Conservation (phyloP, 352 stramenopile species). For the Pythium utonaiense region DNA sequence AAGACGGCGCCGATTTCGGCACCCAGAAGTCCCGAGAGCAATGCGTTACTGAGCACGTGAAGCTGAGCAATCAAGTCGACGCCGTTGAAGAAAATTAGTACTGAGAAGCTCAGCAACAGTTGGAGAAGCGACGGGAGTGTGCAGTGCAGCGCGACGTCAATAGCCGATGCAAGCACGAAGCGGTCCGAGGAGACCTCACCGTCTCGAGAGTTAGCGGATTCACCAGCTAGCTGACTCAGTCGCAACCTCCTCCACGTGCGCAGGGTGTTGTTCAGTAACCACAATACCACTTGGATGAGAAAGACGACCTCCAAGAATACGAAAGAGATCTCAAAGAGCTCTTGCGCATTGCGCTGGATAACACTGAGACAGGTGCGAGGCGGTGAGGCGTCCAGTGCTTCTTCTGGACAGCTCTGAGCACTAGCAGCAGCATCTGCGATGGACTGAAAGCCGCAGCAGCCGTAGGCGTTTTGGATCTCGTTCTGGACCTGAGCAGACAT, state of each 20-base stretch:
- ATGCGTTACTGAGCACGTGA: constrained; percentile 20
- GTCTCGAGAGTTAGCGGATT: background rate
- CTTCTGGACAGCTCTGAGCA: constrained; percentile 24
- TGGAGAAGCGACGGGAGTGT: constrained; percentile 10
- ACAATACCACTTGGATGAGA: constrained; percentile 18
- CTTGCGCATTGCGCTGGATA: constrained; percentile 10
- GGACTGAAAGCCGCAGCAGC: constrained; percentile 33
- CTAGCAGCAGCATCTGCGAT: constrained; percentile 6
- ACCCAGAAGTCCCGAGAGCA: constrained; percentile 14
- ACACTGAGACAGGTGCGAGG: constrained; percentile 26
- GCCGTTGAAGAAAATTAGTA: constrained; percentile 4
- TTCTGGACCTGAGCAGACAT: constrained; percentile 3
- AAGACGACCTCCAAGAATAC: constrained; percentile 24
- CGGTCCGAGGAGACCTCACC: background rate
- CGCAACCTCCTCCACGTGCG: constrained; percentile 24
- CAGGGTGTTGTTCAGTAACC: constrained; percentile 23
- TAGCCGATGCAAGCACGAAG: background rate
- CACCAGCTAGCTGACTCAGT: constrained; percentile 15
- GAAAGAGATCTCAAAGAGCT: constrained; percentile 27
- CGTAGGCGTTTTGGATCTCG: constrained; percentile 29
- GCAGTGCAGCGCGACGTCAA: constrained; percentile 14
- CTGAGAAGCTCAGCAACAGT: constrained; percentile 2
- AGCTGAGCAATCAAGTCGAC: constrained; percentile 20
- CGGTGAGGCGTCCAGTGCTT: constrained; percentile 22
- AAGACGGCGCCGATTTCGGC: constrained; percentile 13